These are phyloP conservation scores for Leishmania braziliensis DNA, from an alignment of 208 protist genomes.

Conservation along the genomic window DNA sequence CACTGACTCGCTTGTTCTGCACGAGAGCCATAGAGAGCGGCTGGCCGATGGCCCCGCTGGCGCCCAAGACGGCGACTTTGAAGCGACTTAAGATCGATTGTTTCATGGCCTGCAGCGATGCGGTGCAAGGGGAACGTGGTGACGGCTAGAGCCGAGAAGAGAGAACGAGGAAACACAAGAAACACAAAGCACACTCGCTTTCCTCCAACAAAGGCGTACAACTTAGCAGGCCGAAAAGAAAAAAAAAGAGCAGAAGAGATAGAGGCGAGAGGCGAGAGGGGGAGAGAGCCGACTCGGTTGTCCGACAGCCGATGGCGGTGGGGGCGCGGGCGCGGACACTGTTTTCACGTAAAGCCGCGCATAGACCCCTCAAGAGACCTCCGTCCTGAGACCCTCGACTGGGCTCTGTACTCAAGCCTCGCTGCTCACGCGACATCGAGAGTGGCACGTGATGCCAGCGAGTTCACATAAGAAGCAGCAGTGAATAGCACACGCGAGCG, in stretches of 20 bases:
- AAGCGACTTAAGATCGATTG: neutral
- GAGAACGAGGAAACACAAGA: neutral
- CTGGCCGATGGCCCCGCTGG: slow-evolving; percentile 96
- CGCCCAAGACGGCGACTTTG: slow-evolving; percentile 92
- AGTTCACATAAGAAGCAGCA: neutral
- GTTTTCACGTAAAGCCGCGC: neutral
- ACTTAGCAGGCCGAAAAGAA: neutral
- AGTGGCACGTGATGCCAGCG: neutral
- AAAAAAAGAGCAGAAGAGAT: neutral
- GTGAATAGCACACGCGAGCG: neutral
- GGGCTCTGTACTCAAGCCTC: neutral
- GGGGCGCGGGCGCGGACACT: neutral
- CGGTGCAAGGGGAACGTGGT: neutral
- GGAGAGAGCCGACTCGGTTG: neutral
- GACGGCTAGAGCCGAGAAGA: neutral
- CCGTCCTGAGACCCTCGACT: neutral
- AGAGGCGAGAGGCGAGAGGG: neutral
- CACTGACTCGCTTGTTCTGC: slow-evolving; percentile 65
- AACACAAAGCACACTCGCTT: neutral
- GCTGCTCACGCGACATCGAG: neutral
- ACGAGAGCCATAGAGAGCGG: slow-evolving; percentile 95
- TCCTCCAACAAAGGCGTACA: neutral
- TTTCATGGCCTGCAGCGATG: neutral
- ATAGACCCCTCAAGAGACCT: neutral
- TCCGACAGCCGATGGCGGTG: neutral